These are phyloP conservation scores for Phytopythium sindhum DNA, from an alignment of 352 stramenopile genomes.

Conservation along the genomic window DNA sequence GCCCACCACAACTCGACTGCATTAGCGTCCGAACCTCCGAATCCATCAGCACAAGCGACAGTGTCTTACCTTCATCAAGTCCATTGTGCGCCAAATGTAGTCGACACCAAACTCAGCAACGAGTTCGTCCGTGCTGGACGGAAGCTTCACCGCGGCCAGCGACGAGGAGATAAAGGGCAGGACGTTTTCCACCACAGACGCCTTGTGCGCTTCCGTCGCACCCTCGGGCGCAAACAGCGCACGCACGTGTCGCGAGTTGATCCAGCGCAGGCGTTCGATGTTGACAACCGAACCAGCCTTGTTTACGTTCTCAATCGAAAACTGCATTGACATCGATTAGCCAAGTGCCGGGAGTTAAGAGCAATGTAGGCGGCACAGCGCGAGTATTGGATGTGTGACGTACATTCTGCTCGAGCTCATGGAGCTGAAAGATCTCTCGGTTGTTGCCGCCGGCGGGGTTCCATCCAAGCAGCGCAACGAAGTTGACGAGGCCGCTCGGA, in stretches of 20 bases:
- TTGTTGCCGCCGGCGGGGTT: slow-evolving; percentile 94
- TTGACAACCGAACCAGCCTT: slow-evolving; percentile 89
- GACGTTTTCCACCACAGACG: slow-evolving; percentile 51
- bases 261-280: slow-evolving; percentile 81
- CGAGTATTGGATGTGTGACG: not conserved
- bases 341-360: not conserved
- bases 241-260: slow-evolving; percentile 87
- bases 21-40: not conserved
- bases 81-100: slow-evolving; percentile 74
- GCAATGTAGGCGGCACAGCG: not conserved
- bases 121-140: slow-evolving; percentile 26
- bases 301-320: slow-evolving; percentile 86
- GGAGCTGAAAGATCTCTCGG: slow-evolving; percentile 95
- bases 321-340: slow-evolving; percentile 21
- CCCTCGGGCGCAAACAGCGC: slow-evolving; percentile 60
- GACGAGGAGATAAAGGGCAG: slow-evolving; percentile 57
- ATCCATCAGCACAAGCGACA: not conserved
- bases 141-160: slow-evolving; percentile 30
- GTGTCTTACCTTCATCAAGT: slow-evolving; percentile 71
- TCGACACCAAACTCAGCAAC: slow-evolving; percentile 52
- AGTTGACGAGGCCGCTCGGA: slow-evolving; percentile 96
- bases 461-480: slow-evolving; percentile 97
- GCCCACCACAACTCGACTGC: not conserved
- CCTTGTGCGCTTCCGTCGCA: slow-evolving; percentile 34
- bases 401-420: slow-evolving; percentile 85